These are phyloP conservation scores for Backusella morwellensis DNA, from an alignment of 192 early-diverging fungal genomes.

Conservation along the genomic window DNA sequence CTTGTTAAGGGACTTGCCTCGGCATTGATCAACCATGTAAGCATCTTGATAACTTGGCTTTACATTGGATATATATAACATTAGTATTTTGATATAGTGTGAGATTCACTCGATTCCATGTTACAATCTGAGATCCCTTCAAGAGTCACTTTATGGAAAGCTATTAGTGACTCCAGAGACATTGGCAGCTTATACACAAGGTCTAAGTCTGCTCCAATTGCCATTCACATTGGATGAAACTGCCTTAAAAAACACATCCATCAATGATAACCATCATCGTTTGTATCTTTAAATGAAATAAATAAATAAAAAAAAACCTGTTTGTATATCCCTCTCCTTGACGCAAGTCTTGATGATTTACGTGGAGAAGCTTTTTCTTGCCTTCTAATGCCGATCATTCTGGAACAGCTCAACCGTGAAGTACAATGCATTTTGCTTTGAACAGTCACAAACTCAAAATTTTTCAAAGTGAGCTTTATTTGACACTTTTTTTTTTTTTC, in stretches of 20 bases:
- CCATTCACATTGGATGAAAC: background rate
- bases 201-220: conserved; percentile 3
- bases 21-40: conserved; percentile 26
- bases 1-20: conserved; percentile 20
- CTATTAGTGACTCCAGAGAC: conserved; percentile 24
- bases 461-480: background rate
- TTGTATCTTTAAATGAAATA: conserved; percentile 21
- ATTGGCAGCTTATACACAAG: conserved; percentile 15
- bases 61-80: too few relatives aligned
- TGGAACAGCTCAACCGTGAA: too few relatives aligned
- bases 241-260: conserved; percentile 1
- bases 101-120: conserved; percentile 28
- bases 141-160: conserved; percentile 31
- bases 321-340: too few relatives aligned
- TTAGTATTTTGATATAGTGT: background rate
- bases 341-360: too few relatives aligned
- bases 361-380: too few relatives aligned
- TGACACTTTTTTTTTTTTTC: background rate
- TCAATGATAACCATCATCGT: conserved; percentile 31
- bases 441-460: background rate
- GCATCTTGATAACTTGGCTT: background rate
- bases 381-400: too few relatives aligned
- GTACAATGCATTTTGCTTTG: background rate
- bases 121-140: conserved; percentile 25
- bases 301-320: background rate